A percentile compares a stretch with the other conserved stretches of the same genome.
These are phyloP conservation scores for Talaromyces ruber DNA, from an alignment of 495 filamentous ascomycete genomes.

Conservation along the genomic window DNA sequence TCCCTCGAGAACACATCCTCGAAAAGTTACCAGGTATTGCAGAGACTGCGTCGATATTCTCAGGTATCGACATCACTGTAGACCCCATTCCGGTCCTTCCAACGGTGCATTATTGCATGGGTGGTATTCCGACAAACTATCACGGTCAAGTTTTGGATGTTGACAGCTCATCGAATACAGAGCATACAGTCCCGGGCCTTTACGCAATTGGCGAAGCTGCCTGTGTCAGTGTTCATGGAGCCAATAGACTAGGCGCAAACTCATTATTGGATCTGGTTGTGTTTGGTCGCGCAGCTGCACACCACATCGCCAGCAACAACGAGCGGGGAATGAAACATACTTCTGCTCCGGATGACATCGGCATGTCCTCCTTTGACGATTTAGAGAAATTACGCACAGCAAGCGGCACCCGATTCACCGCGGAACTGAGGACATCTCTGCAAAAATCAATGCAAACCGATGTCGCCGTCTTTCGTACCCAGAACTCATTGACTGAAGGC, in stretches of 20 bases:
- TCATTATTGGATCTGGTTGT: conserved; percentile 95
- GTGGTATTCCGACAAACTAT: conserved; percentile 94
- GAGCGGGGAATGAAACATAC: background rate
- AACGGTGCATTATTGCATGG: conserved; percentile 99
- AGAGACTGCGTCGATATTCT: conserved; percentile 92
- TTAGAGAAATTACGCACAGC: background rate
- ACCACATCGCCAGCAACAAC: conserved; percentile 75
- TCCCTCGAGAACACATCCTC: conserved; percentile 63
- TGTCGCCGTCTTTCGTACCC: conserved; percentile 93
- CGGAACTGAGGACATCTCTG: conserved; percentile 63
- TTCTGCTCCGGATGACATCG: background rate
- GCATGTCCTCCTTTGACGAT: background rate
- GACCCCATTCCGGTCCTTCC: conserved; percentile 95
- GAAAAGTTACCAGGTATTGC: conserved; percentile 93
- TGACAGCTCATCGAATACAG: conserved; percentile 11
- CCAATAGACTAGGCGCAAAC: conserved; percentile 95
- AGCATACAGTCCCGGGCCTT: conserved; percentile 84
- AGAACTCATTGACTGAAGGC: conserved; percentile 81
- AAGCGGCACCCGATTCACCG: background rate
- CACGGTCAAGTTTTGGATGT: conserved; percentile 86
- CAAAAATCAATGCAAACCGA: conserved; percentile 98
- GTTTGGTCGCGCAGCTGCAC: conserved; percentile 91
- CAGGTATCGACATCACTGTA: conserved; percentile 92
- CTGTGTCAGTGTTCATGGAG: conserved; percentile 94
- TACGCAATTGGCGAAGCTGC: conserved; percentile 96